Evolutionary conservation across 176 grass and related monocot species (phyloP), one percentile per base, ranked within the genome.

Genomic region (Echinochloa phyllopogon): DNA sequence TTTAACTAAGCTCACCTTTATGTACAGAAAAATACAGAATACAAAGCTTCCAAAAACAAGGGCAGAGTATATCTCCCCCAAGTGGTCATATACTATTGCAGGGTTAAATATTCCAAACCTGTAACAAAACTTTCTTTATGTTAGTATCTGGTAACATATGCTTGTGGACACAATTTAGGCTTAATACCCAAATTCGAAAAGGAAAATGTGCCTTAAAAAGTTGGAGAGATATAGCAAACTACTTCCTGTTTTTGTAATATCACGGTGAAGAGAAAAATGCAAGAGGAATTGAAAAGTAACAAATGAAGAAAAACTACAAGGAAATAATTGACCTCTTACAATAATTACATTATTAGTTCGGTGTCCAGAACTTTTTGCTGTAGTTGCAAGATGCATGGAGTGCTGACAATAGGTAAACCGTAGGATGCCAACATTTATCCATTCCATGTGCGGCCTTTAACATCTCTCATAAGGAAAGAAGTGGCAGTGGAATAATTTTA

Each of bases 101-200:
- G 97, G 97, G 83, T 96, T 87, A 80, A 99, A 94, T 64, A 92
- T 83, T 80, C 84, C 94, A 82, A 92, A 99, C 97, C 97, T 99
- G 64, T 63, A 3, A 68, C 2, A 59, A 1, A 75, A 21, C 25
- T 72, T 55, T 47, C 9, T 8, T 71, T 61, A 48, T 75, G 45
- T 91, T 82, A 91, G 27, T 64, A 14, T 83, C 1, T 48, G 2
- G 16, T 50, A 5, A 83, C 24, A 69, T 39, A 74, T 72, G 77
- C n/a, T 8, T 41, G 14, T 40, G 67, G 10, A 43, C 2, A 62
- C 17, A 72, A 84, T 62, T 11, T 38, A 55, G 25, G 16, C 2
- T 18, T 8, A 61, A 47, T 12, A 69, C 5, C 25, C 8, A 55
- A 13, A 25, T 84, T 82, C 7, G 16, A 23, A 48, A 80, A 51